Evolutionary conservation across 495 filamentous ascomycete species (phyloP).

Genomic region (Podospora fimiseda): DNA sequence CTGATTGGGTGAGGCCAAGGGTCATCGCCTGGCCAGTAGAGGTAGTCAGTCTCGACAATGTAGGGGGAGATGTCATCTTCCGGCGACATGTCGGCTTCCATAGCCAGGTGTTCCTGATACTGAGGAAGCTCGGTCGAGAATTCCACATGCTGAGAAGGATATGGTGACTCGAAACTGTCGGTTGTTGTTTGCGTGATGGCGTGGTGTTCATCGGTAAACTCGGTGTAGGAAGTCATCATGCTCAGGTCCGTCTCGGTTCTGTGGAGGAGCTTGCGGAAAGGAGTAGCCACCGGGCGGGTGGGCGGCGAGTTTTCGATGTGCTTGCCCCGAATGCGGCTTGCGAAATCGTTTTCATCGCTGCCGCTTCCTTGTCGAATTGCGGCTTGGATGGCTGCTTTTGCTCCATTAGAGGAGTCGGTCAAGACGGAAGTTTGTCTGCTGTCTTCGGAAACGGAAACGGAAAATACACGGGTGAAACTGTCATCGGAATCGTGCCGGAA

Average conservation of each 20-base stretch:
- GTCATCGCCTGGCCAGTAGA: conserved; percentile 43
- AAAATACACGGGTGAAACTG: conserved; percentile 71
- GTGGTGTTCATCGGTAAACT: conserved; percentile 38
- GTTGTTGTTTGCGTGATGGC: conserved; percentile 40
- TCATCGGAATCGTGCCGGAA: conserved; percentile 69
- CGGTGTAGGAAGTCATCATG: conserved; percentile 16
- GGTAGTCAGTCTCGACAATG: conserved; percentile 46
- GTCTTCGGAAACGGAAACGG: conserved; percentile 66
- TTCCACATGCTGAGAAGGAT: conserved; percentile 24
- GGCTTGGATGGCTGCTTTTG: conserved; percentile 14
- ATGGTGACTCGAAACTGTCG: conserved; percentile 32
- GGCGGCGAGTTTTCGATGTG: conserved; percentile 30
- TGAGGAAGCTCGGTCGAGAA: conserved; percentile 16
- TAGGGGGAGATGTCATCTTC: conserved; percentile 31
- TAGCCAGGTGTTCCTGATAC: conserved; percentile 1
- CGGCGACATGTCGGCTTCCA: conserved; percentile 7
- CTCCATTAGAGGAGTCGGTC: conserved; percentile 28
- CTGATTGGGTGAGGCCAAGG: conserved; percentile 36
- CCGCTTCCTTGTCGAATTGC: conserved; percentile 16
- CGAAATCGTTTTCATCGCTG: conserved; percentile 29
- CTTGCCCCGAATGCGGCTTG: conserved; percentile 32
- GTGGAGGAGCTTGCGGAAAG: conserved; percentile 18
- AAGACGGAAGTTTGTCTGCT: conserved; percentile 41
- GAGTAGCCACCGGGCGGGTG: conserved; percentile 9
- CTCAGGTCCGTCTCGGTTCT: conserved; percentile 27